phyloP scores from a whole-genome alignment of 495 filamentous ascomycete species.

The Cairneyella variabilis region DNA sequence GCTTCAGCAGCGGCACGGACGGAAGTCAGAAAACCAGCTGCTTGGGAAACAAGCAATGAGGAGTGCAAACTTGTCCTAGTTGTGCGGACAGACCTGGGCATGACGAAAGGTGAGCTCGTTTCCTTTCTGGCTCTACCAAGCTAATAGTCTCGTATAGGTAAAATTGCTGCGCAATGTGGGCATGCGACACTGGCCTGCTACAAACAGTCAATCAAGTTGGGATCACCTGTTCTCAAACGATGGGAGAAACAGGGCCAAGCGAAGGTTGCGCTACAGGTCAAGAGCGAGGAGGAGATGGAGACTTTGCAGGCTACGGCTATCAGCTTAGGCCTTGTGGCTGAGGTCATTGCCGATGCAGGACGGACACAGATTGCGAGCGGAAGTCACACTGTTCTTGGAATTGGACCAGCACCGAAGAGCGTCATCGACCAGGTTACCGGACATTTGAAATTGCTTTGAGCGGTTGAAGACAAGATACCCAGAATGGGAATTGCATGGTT shows the following conservation, averaged over 20 bases:
- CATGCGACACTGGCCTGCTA: constrained; percentile 97
- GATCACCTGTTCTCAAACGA: constrained; percentile 62
- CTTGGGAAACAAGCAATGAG: constrained; percentile 47
- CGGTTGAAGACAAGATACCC: neutral
- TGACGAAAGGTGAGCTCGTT: constrained; percentile 76
- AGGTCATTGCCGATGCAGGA: constrained; percentile 91
- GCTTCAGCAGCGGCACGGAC: constrained; percentile 24
- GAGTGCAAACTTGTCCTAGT: constrained; percentile 94
- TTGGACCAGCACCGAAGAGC: constrained; percentile 84
- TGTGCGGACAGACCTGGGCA: constrained; percentile 88
- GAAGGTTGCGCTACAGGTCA: constrained; percentile 86
- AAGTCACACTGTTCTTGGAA: constrained; percentile 83
- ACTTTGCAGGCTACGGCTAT: constrained; percentile 73
- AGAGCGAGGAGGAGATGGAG: constrained; percentile 78
- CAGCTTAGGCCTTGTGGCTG: constrained; percentile 79
- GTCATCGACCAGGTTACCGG: constrained; percentile 85
- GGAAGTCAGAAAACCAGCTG: neutral
- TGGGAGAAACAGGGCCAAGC: constrained; percentile 87
- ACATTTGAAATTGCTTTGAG: constrained; percentile 75
- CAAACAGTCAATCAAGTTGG: constrained; percentile 60
- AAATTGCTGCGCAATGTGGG: constrained; percentile 95
- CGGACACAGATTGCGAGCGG: constrained; percentile 95
- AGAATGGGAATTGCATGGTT: too few relatives aligned
- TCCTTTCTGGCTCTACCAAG: neutral
- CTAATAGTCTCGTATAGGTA: constrained; percentile 55